Percentiles rank a stretch among this genome's conserved stretches.
phyloP scores from a whole-genome alignment of 2,329 filamentous ascomycete species.

The Aphanocladium album region DNA sequence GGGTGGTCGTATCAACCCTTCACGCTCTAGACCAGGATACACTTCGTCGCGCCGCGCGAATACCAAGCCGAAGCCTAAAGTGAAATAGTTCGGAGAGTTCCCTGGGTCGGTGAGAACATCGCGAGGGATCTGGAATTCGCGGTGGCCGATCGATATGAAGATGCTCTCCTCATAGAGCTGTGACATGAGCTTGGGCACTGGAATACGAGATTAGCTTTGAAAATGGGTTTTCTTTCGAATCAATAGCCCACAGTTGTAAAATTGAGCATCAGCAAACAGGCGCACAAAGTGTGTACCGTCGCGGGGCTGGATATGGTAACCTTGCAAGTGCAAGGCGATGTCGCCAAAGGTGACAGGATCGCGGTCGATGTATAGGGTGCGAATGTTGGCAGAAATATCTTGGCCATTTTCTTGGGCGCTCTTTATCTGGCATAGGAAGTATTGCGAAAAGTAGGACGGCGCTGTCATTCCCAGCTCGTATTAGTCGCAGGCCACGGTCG shows the following conservation, averaged over 20 bases:
- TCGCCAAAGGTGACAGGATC: conserved; percentile 86
- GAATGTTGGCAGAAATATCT: conserved; percentile 46
- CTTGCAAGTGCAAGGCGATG: conserved; percentile 85
- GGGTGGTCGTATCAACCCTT: conserved; percentile 76
- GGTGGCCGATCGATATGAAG: conserved; percentile 83
- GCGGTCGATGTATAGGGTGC: conserved; percentile 90
- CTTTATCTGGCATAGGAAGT: conserved; percentile 79
- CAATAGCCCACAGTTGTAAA: conserved; percentile 66
- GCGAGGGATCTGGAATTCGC: conserved; percentile 83
- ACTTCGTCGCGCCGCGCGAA: conserved; percentile 74
- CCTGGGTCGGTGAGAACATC: conserved; percentile 81
- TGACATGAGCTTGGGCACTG: conserved; percentile 82
- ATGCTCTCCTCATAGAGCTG: conserved; percentile 90
- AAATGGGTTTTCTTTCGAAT: background rate
- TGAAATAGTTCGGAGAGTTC: conserved; percentile 94
- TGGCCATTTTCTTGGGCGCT: conserved; percentile 56
- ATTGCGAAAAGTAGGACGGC: conserved; percentile 93
- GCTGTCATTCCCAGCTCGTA: conserved; percentile 44
- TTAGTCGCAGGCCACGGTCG: background rate
- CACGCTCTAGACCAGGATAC: conserved; percentile 79
- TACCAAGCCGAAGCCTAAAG: conserved; percentile 82
- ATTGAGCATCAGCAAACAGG: conserved; percentile 90
- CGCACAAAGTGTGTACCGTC: conserved; percentile 87
- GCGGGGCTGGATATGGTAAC: conserved; percentile 78
- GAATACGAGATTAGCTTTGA: background rate